A percentile compares a stretch with the other conserved stretches of the same genome.
Evolutionary conservation across 2,329 filamentous ascomycete species (phyloP).

Genomic region (Xylariaceae sp.): DNA sequence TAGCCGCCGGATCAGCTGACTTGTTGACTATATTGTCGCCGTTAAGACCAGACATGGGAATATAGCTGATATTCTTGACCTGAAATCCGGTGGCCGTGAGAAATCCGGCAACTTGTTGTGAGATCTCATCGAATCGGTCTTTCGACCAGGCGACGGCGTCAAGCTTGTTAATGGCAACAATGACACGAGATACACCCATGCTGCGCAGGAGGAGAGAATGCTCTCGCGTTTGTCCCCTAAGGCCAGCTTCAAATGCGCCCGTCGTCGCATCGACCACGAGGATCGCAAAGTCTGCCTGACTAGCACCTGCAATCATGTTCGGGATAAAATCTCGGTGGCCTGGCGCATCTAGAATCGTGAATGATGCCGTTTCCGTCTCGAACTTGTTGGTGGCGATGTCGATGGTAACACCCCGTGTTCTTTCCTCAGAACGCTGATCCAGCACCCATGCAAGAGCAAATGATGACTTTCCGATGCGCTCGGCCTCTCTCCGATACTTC

Average conservation of each 20-base stretch:
- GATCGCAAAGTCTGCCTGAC: constrained; percentile 92
- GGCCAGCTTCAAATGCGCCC: constrained; percentile 87
- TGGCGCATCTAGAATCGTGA: constrained; percentile 92
- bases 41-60: constrained; percentile 83
- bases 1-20: constrained; percentile 50
- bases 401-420: constrained; percentile 86
- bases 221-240: constrained; percentile 91
- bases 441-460: constrained; percentile 97
- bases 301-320: constrained; percentile 97
- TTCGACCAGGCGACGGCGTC: constrained; percentile 81
- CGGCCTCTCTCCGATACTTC: constrained; percentile 80
- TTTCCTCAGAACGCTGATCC: constrained; percentile 85
- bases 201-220: constrained; percentile 86
- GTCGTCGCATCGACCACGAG: constrained; percentile 87
- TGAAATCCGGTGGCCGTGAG: constrained; percentile 77
- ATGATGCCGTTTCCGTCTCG: constrained; percentile 77
- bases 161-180: constrained; percentile 94
- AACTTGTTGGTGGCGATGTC: constrained; percentile 95
- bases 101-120: constrained; percentile 76
- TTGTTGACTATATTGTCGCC: constrained; percentile 76
- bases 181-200: constrained; percentile 80
- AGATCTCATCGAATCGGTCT: constrained; percentile 78
- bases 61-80: constrained; percentile 72
- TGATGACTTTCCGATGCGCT: constrained; percentile 87
- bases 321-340: constrained; percentile 95